Evolutionary conservation across 1,284 basidiomycete species (phyloP).

Genomic region (Kalmanozyma brasiliensis): DNA sequence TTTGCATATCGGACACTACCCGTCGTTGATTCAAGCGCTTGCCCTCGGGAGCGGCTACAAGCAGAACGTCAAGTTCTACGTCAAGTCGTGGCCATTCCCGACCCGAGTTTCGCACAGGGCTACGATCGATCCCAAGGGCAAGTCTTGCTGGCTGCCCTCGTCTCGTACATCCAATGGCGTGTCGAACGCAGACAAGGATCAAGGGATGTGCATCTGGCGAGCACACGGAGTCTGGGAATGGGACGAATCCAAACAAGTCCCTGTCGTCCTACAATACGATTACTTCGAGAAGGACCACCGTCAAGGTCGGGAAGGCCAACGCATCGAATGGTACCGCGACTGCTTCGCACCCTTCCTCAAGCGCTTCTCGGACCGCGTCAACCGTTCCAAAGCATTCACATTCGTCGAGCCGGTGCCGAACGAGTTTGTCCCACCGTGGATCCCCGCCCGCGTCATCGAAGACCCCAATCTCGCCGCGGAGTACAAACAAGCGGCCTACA

Average conservation of each 20-base stretch:
- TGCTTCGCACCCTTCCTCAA: constrained; percentile 62
- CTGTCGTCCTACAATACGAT: constrained; percentile 82
- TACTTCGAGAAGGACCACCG: constrained; percentile 77
- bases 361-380: constrained; percentile 44
- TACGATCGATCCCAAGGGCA: constrained; percentile 54
- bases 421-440: constrained; percentile 65
- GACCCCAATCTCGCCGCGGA: constrained; percentile 11
- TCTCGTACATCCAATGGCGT: not conserved
- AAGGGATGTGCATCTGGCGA: constrained; percentile 79
- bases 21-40: constrained; percentile 63
- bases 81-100: constrained; percentile 65
- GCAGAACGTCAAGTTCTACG: constrained; percentile 72
- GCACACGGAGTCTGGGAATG: constrained; percentile 94
- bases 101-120: constrained; percentile 55
- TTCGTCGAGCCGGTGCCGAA: constrained; percentile 67
- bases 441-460: constrained; percentile 19
- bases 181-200: constrained; percentile 69
- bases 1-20: constrained; percentile 82
- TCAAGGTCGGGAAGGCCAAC: constrained; percentile 34
- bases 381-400: constrained; percentile 15
- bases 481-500: constrained; percentile 28
- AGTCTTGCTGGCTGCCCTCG: constrained; percentile 44
- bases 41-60: constrained; percentile 54
- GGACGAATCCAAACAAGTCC: constrained; percentile 77
- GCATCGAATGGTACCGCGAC: constrained; percentile 65